Conservation (phyloP, 2,329 filamentous ascomycete genomes). For the Fusarium humuli region DNA sequence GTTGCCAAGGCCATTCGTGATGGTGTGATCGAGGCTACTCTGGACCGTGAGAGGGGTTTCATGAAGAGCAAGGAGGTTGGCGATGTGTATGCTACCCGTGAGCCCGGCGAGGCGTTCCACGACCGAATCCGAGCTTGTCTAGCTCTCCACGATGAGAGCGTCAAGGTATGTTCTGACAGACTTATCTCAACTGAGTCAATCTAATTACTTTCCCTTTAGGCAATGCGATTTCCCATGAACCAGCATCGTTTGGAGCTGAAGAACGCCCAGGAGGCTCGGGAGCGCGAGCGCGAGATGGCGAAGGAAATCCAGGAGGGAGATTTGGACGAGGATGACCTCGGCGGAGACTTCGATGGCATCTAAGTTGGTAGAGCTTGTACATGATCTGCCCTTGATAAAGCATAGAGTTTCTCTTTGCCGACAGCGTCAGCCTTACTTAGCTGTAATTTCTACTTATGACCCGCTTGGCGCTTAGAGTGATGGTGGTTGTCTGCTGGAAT, state of each 20-base stretch:
- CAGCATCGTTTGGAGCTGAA: constrained; percentile 97
- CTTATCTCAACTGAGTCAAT: background rate
- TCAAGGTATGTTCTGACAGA: constrained; percentile 74
- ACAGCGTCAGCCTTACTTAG: constrained; percentile 22
- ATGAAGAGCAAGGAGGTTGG: constrained; percentile 99
- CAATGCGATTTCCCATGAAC: constrained; percentile 99
- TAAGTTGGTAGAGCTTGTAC: constrained; percentile 59
- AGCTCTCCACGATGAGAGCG: constrained; percentile 93
- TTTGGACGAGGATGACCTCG: constrained; percentile 94
- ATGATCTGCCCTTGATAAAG: constrained; percentile 27
- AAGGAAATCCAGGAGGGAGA: constrained; percentile 99
- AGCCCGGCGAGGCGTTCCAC: constrained; percentile 97
- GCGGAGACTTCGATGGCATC: constrained; percentile 95
- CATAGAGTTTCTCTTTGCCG: constrained; percentile 18
- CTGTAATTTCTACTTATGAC: constrained; percentile 39
- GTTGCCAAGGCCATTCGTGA: constrained; percentile 98
- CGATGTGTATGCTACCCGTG: constrained; percentile 94
- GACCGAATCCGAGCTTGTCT: constrained; percentile 94
- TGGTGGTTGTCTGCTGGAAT: constrained; percentile 25
- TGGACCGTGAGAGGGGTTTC: constrained; percentile 94
- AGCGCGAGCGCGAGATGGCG: constrained; percentile 94
- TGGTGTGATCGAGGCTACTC: constrained; percentile 93
- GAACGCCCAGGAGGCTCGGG: constrained; percentile 97
- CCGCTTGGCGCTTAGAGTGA: constrained; percentile 24
- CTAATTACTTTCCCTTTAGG: constrained; percentile 61